Evolutionary conservation across 352 stramenopile species (phyloP).

Genomic region (Phytophthora palmivora): DNA sequence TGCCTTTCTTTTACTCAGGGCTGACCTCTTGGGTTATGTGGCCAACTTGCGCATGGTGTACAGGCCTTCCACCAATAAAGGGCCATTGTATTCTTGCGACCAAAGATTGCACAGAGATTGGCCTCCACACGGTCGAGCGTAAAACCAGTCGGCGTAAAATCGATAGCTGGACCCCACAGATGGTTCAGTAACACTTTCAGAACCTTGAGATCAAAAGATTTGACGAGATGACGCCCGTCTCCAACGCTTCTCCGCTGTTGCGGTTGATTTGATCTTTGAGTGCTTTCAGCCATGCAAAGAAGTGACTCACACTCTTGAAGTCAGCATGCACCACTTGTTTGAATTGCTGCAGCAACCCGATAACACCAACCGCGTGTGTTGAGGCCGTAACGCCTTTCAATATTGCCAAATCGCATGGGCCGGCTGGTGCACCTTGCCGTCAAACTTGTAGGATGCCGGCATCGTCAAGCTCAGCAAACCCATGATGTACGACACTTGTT

Average conservation of each 20-base stretch:
- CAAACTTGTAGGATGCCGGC: not conserved
- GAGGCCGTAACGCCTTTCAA: conserved; percentile 3
- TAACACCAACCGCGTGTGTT: conserved; percentile 1
- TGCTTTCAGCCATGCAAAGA: conserved; percentile 1
- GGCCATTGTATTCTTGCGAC: no score
- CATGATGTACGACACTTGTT: conserved; percentile 15
- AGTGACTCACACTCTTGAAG: not conserved
- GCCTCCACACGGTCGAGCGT: no score
- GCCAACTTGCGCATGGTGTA: no score
- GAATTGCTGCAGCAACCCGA: not conserved
- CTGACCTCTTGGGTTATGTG: no score
- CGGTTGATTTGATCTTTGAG: not conserved
- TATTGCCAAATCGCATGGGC: conserved; percentile 9
- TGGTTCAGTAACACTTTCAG: conserved; percentile 2
- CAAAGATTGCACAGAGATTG: no score
- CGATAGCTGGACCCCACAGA: no score
- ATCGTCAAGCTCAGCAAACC: conserved; percentile 3
- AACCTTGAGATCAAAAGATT: conserved; percentile 5
- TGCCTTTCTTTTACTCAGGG: no score
- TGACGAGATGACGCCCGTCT: not conserved
- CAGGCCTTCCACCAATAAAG: no score
- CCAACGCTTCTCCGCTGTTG: conserved; percentile 1
- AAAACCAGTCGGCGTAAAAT: no score
- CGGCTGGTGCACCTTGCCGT: not conserved
- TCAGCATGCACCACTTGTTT: not conserved